Evolutionary conservation across 2,329 filamentous ascomycete genomes (phyloP).

Genomic region (Onygenales sp.): DNA sequence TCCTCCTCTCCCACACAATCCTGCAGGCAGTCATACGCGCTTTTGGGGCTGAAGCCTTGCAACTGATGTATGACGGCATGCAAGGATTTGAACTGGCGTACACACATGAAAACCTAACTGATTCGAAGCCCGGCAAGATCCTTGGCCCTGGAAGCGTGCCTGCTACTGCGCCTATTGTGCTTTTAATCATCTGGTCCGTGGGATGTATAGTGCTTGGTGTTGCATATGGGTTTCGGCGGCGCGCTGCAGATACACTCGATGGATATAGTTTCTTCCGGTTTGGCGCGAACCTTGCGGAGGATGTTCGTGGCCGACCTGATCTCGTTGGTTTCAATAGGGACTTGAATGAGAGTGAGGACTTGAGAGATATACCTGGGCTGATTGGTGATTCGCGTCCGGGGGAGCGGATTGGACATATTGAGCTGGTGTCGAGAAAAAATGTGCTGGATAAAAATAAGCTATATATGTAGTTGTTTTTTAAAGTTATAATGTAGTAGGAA

Average conservation of each 20-base stretch:
- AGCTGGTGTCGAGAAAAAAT: neutral
- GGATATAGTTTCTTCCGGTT: slow-evolving; percentile 9
- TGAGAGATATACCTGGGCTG: neutral
- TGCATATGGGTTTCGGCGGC: slow-evolving; percentile 5
- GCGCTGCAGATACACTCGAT: slow-evolving; percentile 8
- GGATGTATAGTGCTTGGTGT: slow-evolving; percentile 4
- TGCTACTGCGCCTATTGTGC: neutral
- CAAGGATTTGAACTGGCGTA: neutral
- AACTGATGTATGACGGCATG: slow-evolving; percentile 3
- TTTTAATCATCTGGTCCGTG: slow-evolving; percentile 6
- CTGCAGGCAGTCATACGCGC: slow-evolving; percentile 4
- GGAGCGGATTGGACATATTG: neutral
- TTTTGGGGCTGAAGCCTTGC: slow-evolving; percentile 1
- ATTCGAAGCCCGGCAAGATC: neutral
- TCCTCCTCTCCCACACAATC: neutral
- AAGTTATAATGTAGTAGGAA: too few species aligned
- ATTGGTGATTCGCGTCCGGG: neutral
- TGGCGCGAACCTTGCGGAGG: slow-evolving; percentile 3
- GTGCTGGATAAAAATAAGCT: neutral
- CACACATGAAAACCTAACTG: neutral
- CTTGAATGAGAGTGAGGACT: neutral
- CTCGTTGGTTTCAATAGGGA: neutral
- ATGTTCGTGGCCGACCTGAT: neutral
- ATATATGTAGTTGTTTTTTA: neutral
- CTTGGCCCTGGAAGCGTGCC: slow-evolving; percentile 1